phyloP scores from a whole-genome alignment of 2,329 filamentous ascomycete species.

The Phaeophleospora eucalypticola region DNA sequence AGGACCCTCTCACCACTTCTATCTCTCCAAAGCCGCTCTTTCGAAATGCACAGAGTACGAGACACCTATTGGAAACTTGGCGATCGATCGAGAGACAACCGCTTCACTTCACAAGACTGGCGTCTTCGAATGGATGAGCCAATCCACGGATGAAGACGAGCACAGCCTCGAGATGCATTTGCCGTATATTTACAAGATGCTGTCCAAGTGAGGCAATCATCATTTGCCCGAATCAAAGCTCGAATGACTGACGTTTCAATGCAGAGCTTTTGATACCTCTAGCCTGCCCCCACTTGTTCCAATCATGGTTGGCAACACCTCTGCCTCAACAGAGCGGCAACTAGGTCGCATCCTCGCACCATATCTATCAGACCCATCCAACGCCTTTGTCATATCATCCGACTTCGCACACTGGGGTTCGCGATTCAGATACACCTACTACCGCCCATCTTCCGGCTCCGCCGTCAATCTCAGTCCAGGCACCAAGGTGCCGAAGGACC shows the following conservation, averaged over 20 bases:
- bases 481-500: slow-evolving; percentile 42
- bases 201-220: slow-evolving; percentile 43
- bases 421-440: slow-evolving; percentile 79
- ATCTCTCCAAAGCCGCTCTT: slow-evolving; percentile 71
- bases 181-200: slow-evolving; percentile 82
- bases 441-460: slow-evolving; percentile 53
- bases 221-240: not conserved
- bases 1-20: slow-evolving; percentile 86
- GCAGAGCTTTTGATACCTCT: slow-evolving; percentile 38
- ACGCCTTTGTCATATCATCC: slow-evolving; percentile 83
- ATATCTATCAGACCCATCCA: slow-evolving; percentile 70
- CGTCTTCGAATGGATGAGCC: slow-evolving; percentile 63
- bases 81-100: slow-evolving; percentile 58
- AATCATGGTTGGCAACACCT: slow-evolving; percentile 77
- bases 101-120: slow-evolving; percentile 49
- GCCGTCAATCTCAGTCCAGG: slow-evolving; percentile 40
- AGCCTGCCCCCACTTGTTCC: slow-evolving; percentile 74
- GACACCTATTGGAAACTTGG: slow-evolving; percentile 69
- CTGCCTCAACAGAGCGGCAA: slow-evolving; percentile 58
- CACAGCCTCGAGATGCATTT: slow-evolving; percentile 97
- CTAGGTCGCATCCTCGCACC: slow-evolving; percentile 70
- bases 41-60: slow-evolving; percentile 66
- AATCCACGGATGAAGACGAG: slow-evolving; percentile 68
- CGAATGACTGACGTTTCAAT: not conserved
- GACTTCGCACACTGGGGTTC: slow-evolving; percentile 97